Conservation (phyloP, 495 filamentous ascomycete species). For the Jackrogersella multiformis region DNA sequence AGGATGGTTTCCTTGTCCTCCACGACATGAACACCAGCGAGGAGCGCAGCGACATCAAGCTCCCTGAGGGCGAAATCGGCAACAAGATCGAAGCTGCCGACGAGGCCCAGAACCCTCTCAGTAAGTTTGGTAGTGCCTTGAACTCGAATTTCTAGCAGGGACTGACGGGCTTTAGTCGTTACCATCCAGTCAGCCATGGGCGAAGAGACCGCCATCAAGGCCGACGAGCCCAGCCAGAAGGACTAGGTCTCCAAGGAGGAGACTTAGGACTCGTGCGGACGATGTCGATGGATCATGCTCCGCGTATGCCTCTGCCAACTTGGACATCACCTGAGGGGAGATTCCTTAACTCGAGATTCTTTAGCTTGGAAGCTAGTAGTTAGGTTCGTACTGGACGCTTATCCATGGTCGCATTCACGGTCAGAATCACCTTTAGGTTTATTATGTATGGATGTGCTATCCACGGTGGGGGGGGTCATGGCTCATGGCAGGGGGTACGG, state of each 20-base stretch:
- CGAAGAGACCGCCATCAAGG: conserved; percentile 90
- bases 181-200: conserved; percentile 94
- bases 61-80: conserved; percentile 88
- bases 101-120: conserved; percentile 78
- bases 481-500: conserved; percentile 15
- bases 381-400: conserved; percentile 26
- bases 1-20: conserved; percentile 91
- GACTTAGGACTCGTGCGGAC: conserved; percentile 21
- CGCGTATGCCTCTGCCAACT: conserved; percentile 26
- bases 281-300: conserved; percentile 21
- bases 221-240: conserved; percentile 72
- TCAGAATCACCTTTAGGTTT: conserved; percentile 18
- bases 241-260: conserved; percentile 33
- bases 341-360: too few species aligned
- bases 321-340: conserved; percentile 31
- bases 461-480: conserved; percentile 30
- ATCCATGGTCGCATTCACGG: conserved; percentile 14
- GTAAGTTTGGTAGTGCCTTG: conserved; percentile 63
- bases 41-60: conserved; percentile 81
- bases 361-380: conserved; percentile 30
- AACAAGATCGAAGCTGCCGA: conserved; percentile 76
- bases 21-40: conserved; percentile 80
- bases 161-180: conserved; percentile 69
- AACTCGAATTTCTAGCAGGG: neutral
- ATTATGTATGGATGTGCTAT: conserved; percentile 27